Base-by-base conservation (phyloP, 306 rosid species). In the Albizia julibrissin region DNA sequence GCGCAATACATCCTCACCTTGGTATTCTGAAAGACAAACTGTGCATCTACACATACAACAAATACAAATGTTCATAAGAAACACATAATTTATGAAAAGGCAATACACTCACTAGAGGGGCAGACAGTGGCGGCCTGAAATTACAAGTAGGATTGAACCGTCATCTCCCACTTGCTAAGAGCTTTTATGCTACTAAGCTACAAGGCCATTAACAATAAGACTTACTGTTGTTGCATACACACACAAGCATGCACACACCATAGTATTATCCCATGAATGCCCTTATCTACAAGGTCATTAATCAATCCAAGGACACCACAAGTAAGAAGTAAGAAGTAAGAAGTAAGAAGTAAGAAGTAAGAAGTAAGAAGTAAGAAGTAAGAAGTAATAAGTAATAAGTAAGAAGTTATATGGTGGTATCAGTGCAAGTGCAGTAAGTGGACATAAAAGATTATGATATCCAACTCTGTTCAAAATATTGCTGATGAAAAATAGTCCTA, bases 21-120 rank as follows among this genome's bases (percentile, higher is more conserved):
- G 92, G 91, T 93, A 95, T 42, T 95, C 97, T 19, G 93, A 84
- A 1, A 93, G 93, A 88, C 98, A 95, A 70, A 93, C 91, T 47
- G 97, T 85, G 83, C 98, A 95, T 80, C 98, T 95, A 83, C 78
- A 75, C 69, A 77, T 16, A 4, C 66, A 82, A 82, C 71, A 84
- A 47, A 86, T 70, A 52, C 79, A 79, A 72, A 79, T 44, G 77
- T 82, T 66, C 52, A 16, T 82, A 39, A 85, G 83, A 18, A 56
- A 39, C 61, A 80, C 62, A 61, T n/a, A 33, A 62, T 16, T 10
- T 84, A 22, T 15, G 83, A 69, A 72, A 22, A 75, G 61, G 56
- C 79, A 47, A 61, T 4, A n/a, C 39, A 21, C 16, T 10, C 27
- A 42, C 54, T 37, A 37, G 8, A 37, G 40, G 39, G 40, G 40